Evolutionary conservation across 2,329 filamentous ascomycete genomes (phyloP).

Genomic region (Fusarium xyrophilum): DNA sequence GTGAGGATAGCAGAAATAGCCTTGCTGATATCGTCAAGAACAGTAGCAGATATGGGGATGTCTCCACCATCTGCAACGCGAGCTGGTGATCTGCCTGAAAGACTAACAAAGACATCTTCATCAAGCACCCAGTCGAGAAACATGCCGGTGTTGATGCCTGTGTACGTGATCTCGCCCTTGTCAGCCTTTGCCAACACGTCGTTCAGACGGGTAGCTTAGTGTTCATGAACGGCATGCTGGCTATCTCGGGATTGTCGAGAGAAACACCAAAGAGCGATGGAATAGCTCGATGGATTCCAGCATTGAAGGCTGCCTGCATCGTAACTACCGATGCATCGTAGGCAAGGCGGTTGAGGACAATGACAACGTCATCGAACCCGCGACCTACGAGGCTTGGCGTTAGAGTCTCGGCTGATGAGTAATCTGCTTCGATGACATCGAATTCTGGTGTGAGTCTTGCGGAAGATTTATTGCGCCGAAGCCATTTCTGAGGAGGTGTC

Average conservation of each 20-base stretch:
- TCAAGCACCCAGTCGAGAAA: slow-evolving; percentile 12
- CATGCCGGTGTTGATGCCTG: slow-evolving; percentile 6
- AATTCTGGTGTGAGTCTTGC: neutral
- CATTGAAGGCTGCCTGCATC: neutral
- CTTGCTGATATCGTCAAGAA: neutral
- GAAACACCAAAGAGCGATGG: slow-evolving; percentile 7
- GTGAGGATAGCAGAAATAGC: neutral
- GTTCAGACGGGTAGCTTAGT: neutral
- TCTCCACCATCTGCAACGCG: neutral
- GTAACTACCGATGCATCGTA: neutral
- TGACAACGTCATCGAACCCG: slow-evolving; percentile 7
- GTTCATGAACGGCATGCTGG: slow-evolving; percentile 11
- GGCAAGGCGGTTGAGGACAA: neutral
- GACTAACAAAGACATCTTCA: neutral
- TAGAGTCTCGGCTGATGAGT: neutral
- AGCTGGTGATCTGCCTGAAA: neutral
- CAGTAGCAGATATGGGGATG: neutral
- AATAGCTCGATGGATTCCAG: neutral
- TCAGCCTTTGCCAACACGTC: neutral
- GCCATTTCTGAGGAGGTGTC: neutral
- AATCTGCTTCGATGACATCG: neutral
- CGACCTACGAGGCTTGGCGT: neutral
- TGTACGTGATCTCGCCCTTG: neutral
- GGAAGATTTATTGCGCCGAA: neutral
- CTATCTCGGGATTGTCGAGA: neutral